These are phyloP conservation scores for Pseudocercospora fuligena DNA, from an alignment of 2,329 filamentous ascomycete genomes.

Conservation along the genomic window DNA sequence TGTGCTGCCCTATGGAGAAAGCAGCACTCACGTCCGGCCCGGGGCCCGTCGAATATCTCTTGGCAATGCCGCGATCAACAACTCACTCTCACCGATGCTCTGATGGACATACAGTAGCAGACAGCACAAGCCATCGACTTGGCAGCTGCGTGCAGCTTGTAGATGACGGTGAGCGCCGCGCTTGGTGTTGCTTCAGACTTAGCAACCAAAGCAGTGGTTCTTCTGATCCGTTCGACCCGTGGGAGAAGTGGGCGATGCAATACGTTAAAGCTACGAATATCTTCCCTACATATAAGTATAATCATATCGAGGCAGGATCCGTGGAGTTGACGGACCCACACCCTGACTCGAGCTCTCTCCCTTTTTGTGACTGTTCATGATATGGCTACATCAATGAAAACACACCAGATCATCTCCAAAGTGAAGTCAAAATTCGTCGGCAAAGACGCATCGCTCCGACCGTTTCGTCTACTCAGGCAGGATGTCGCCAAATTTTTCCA, in stretches of 20 bases:
- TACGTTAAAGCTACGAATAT: not conserved
- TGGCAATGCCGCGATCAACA: conserved; percentile 1
- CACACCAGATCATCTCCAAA: not conserved
- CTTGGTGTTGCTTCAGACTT: conserved; percentile 4
- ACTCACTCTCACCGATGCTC: not conserved
- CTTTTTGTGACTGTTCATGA: not conserved
- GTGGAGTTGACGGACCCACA: not conserved
- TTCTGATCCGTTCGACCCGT: not conserved
- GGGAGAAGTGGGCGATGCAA: not conserved
- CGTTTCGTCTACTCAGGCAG: conserved; percentile 41
- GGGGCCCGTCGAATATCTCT: not conserved
- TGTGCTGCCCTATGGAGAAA: not conserved
- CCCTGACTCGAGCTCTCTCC: not conserved
- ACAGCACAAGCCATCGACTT: not conserved
- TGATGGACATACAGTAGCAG: not conserved
- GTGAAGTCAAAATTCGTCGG: not conserved
- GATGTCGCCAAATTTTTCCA: conserved; percentile 37
- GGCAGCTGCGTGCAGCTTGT: not conserved
- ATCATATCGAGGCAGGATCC: not conserved
- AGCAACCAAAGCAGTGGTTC: not conserved
- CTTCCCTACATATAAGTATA: not conserved
- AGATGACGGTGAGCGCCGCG: not conserved
- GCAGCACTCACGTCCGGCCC: not conserved
- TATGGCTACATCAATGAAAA: not conserved
- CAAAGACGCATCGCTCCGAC: conserved; percentile 29